phyloP scores from a whole-genome alignment of 1,284 basidiomycete species.

The Pterulicium gracile region DNA sequence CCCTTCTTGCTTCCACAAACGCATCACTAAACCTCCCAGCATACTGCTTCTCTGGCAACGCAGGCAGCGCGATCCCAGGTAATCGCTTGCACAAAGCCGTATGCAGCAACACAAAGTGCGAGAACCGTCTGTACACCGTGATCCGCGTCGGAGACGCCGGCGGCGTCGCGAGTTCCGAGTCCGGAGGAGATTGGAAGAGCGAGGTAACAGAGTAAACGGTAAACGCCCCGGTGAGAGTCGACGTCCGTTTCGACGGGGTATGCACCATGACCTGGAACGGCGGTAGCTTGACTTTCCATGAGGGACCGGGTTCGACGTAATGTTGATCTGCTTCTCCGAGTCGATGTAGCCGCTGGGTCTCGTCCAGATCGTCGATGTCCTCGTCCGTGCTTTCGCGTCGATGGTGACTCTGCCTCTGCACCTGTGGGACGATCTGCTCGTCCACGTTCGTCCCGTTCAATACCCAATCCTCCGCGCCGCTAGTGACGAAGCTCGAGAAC shows the following conservation, averaged over 20 bases:
- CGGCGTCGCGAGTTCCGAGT: conserved; percentile 12
- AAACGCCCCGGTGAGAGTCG: conserved; percentile 58
- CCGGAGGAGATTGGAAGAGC: conserved; percentile 37
- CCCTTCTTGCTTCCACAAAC: conserved; percentile 73
- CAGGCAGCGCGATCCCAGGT: conserved; percentile 69
- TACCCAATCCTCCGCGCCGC: conserved; percentile 74
- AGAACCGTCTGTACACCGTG: conserved; percentile 73
- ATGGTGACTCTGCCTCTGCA: conserved; percentile 13
- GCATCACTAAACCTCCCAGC: conserved; percentile 68
- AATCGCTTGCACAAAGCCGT: conserved; percentile 54
- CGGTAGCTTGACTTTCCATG: conserved; percentile 65
- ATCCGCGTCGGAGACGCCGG: conserved; percentile 37
- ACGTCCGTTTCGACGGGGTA: conserved; percentile 63
- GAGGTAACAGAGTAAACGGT: conserved; percentile 71
- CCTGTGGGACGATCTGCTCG: no score
- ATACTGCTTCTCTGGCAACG: conserved; percentile 77
- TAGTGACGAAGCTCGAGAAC: conserved; percentile 77
- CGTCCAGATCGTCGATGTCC: conserved; percentile 22
- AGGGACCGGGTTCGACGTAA: conserved; percentile 61
- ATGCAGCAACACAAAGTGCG: conserved; percentile 74
- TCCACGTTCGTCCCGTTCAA: conserved; percentile 40
- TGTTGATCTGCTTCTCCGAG: conserved; percentile 54
- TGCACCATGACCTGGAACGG: conserved; percentile 69
- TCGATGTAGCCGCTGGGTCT: conserved; percentile 19
- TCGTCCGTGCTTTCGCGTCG: conserved; percentile 24